Evolutionary conservation across 805 yeast species (phyloP), one percentile per base, ranked within the genome.

Genomic region (Metschnikowia kofuensis): DNA sequence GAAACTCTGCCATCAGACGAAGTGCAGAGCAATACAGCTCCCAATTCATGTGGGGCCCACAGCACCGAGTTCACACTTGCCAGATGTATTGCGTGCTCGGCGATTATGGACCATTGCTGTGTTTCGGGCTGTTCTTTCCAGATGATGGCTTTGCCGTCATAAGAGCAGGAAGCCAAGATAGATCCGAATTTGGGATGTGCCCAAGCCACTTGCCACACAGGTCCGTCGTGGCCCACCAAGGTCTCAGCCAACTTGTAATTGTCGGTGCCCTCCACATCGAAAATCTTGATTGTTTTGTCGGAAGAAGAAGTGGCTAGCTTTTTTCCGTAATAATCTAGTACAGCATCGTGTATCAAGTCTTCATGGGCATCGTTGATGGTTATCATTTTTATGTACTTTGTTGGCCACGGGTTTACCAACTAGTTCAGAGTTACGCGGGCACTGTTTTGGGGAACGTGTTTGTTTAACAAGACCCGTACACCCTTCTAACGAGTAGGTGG

Each of bases 201-300:
- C 99, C 99, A 94, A 47, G 89, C 82, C 16, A 90, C 96, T 71
- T 92, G 96, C 99, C 99, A 94, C 42, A 94, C 97, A 11, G 99
- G 98, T 32, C 98, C 99, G 54, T 90, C 97, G 68, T 94, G 99
- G 35, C 96, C 97, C 42, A 80, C 76, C 54, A 94, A 74, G 1
- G 98, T 91, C 57, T 90, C 97, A 15, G 86, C 77, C 44, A 90
- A 75, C 63, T 79, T 48, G 53, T 55, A 52, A 48, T 51, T 54
- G 44, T 57, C 61, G 16, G 57, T 50, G 39, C 59, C 61, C 28
- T 57, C 61, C n/a, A 57, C 48, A 36, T 57, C 61, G 42, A 57
- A 57, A 50, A 57, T 54, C 44, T 54, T 53, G 54, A 57, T 55
- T 21, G 59, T 52, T 36, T 56, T 55, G 47, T 57, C 61, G 29